Base-by-base conservation (phyloP, 108 stramenopile species). In the Nitzschia inconspicua region DNA sequence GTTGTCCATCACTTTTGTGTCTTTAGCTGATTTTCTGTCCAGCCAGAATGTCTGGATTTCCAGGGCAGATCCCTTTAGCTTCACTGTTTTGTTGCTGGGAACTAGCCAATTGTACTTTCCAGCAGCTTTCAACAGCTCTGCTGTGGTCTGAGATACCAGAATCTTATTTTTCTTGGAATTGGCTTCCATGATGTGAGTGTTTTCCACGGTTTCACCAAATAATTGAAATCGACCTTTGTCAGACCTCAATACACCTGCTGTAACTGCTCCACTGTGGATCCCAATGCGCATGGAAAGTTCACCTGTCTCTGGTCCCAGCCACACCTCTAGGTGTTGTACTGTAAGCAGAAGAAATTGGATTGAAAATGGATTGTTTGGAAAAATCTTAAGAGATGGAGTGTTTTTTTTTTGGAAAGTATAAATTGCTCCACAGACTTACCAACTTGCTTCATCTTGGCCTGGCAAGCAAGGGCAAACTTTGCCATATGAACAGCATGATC, bases 401-500 rank as follows among this genome's bases (percentile, higher is more conserved):
- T n/a, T n/a, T n/a, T n/a, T n/a, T n/a, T n/a, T n/a, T n/a, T n/a
- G n/a, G n/a, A n/a, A n/a, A n/a, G n/a, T n/a, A n/a, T n/a, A n/a
- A n/a, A n/a, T n/a, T n/a, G n/a, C n/a, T n/a, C n/a, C n/a, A n/a
- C n/a, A n/a, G n/a, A n/a, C n/a, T n/a, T n/a, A 7, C 35, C 11
- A 6, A 65, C 13, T 19, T 29, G n/a, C n/a, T 32, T 55, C 16
- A 55, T 5, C 20, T 20, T 22, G 4, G 10, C 9, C 23, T 35
- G 54, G 34, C 54, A 55, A 20, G 71, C 77, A 24, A 65, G 48
- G n/a, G 81, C 70, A 48, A 83, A 83, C 22, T 64, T 36, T 13
- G 71, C 74, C 28, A 83, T 58, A 13, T 75, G 68, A 66, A 79
- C 73, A 19, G 75, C 77, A 52, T 78, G 77, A 22, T 68, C 66